Evolutionary conservation across 305 asterid species (phyloP), one percentile per base, ranked within the genome.

Genomic region (Fraxinus ornus): DNA sequence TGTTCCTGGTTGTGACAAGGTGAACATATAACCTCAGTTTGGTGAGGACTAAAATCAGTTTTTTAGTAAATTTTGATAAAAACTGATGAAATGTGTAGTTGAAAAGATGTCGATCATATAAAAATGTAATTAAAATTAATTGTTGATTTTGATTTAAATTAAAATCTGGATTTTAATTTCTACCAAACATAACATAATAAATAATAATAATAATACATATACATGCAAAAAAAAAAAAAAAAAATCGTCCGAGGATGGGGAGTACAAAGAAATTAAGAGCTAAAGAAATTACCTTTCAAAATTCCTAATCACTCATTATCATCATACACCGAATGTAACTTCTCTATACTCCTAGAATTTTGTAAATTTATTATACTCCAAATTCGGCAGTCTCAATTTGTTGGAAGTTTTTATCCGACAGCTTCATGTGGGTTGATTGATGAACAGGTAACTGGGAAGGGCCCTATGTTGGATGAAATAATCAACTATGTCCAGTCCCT

Each of bases 1-100:
- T 86, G 98, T 94, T 79, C 98, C 98, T 80, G 98, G 98, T 55
- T 94, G 98, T 85, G 93, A 92, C 88, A 94, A 93, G 97, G 98
- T 93, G 81, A 87, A 81, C 47, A 13, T 74, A 5, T 60, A 5
- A 15, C n/a, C 36, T 33, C 36, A 33, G 36, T 35, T 35, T 35
- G 8, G 8, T 35, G 0, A 7, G 0, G 39, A 35, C 0, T 35
- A 35, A 35, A 35, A 35, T 35, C 1, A 35, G 8, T 5, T 35
- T 35, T 5, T 35, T 5, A 35, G 39, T 35, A 5, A 1, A 35
- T 35, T 35, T 35, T 35, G 39, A 35, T 35, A 6, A 35, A 35
- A 35, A 1, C 1, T 35, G 39, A 5, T 35, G 39, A 35, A 35
- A 35, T 35, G 1, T 35, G 1, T 1, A 35, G 39, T 35, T 35